These are phyloP conservation scores for Sporothrix globosa DNA, from an alignment of 2,329 filamentous ascomycete species.

Conservation along the genomic window DNA sequence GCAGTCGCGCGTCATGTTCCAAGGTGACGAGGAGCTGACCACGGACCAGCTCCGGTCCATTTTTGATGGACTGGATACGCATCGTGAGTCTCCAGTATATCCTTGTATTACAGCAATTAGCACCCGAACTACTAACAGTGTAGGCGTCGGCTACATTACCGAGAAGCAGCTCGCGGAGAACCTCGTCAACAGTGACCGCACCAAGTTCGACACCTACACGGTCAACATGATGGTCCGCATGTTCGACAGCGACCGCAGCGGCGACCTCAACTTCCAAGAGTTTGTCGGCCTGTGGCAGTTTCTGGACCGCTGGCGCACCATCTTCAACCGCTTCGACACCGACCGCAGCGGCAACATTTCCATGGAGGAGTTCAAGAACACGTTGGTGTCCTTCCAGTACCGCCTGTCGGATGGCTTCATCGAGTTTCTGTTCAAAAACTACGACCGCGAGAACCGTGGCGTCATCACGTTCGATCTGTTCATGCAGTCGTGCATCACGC, in stretches of 20 bases:
- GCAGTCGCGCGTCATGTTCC: conserved; percentile 30
- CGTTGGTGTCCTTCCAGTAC: conserved; percentile 91
- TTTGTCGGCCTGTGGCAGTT: conserved; percentile 98
- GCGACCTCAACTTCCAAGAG: conserved; percentile 90
- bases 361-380: conserved; percentile 83
- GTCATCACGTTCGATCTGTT: conserved; percentile 93
- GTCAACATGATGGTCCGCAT: conserved; percentile 99
- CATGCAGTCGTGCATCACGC: conserved; percentile 92
- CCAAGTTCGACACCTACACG: conserved; percentile 86
- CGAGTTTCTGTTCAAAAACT: conserved; percentile 81
- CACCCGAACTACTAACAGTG: background rate
- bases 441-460: conserved; percentile 74
- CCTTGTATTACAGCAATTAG: too few species aligned
- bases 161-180: conserved; percentile 86
- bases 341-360: conserved; percentile 87
- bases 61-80: conserved; percentile 88
- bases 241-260: conserved; percentile 91
- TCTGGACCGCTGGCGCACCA: conserved; percentile 85
- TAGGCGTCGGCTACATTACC: conserved; percentile 69
- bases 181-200: conserved; percentile 95
- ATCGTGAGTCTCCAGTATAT: conserved; percentile 49
- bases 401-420: conserved; percentile 83
- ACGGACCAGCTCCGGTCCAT: conserved; percentile 66
- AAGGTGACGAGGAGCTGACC: conserved; percentile 64
- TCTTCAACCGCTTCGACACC: conserved; percentile 93